A percentile compares a stretch with the other conserved stretches of the same genome.
phyloP scores from a whole-genome alignment of 495 filamentous ascomycete genomes.

The Xylaria castorea region DNA sequence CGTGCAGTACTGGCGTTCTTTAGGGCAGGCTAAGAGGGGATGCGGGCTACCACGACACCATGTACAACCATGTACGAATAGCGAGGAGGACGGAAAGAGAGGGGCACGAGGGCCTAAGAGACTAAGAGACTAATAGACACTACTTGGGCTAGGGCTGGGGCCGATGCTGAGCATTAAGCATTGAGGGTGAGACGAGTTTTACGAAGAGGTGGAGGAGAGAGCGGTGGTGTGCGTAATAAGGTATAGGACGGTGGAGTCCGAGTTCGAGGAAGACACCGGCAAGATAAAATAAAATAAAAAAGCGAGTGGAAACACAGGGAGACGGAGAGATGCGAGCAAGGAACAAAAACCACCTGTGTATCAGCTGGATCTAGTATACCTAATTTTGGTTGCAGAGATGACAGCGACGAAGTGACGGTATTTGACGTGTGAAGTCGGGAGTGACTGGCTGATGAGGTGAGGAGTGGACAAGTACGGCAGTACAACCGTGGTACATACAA shows the following conservation, averaged over 20 bases:
- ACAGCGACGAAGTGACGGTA: background rate
- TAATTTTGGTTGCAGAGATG: constrained; percentile 5
- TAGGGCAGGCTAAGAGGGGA: constrained; percentile 24
- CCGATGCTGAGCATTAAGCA: constrained; percentile 10
- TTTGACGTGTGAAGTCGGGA: constrained; percentile 6
- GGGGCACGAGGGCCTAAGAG: constrained; percentile 15
- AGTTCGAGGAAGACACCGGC: background rate
- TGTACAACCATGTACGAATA: constrained; percentile 8
- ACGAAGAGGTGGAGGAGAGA: constrained; percentile 5
- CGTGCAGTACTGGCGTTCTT: background rate
- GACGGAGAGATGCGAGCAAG: background rate
- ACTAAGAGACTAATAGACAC: background rate
- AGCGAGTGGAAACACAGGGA: background rate
- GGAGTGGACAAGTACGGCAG: constrained; percentile 11
- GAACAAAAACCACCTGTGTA: background rate
- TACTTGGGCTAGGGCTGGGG: constrained; percentile 22
- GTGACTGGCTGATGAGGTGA: constrained; percentile 5
- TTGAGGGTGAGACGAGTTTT: constrained; percentile 16
- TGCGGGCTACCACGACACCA: constrained; percentile 18
- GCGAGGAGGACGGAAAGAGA: constrained; percentile 13
- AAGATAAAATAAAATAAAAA: background rate
- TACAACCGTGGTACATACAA: constrained; percentile 9
- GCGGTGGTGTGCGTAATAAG: constrained; percentile 6
- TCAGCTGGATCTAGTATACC: constrained; percentile 1
- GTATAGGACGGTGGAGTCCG: constrained; percentile 8